Percentiles rank a stretch among this genome's conserved stretches.
phyloP scores from a whole-genome alignment of 1,284 basidiomycete genomes.

The Amylostereum areolatum region DNA sequence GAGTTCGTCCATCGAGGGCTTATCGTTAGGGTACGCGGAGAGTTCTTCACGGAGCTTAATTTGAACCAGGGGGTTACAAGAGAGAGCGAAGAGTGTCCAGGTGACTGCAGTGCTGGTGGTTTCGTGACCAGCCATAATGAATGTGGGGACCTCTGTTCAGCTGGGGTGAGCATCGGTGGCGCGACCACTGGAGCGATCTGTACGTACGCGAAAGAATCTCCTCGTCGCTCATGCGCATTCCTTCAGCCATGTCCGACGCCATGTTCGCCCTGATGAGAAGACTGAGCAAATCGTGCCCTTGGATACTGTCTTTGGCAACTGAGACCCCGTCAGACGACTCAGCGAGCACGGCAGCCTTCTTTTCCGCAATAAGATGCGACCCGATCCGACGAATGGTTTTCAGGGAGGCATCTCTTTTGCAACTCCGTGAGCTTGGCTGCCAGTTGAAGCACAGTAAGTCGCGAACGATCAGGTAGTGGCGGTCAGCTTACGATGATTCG shows the following conservation, averaged over 20 bases:
- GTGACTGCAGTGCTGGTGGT: slow-evolving; percentile 47
- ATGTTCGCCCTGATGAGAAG: slow-evolving; percentile 61
- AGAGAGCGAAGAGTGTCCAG: slow-evolving; percentile 63
- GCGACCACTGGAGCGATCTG: not conserved
- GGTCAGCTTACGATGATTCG: slow-evolving; percentile 32
- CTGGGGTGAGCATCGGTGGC: not conserved
- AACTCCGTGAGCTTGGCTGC: slow-evolving; percentile 4
- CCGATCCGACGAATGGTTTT: slow-evolving; percentile 29
- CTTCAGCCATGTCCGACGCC: slow-evolving; percentile 47
- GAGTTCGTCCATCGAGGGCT: slow-evolving; percentile 50
- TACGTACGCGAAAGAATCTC: slow-evolving; percentile 71
- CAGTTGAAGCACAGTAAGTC: not conserved
- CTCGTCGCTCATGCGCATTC: slow-evolving; percentile 60
- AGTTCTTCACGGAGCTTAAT: slow-evolving; percentile 67
- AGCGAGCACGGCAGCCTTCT: slow-evolving; percentile 28
- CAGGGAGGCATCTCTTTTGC: not conserved
- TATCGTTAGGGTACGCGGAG: slow-evolving; percentile 26
- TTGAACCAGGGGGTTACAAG: slow-evolving; percentile 52
- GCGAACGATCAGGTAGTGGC: not conserved
- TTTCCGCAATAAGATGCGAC: slow-evolving; percentile 35
- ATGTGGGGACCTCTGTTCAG: slow-evolving; percentile 48
- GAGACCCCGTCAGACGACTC: not conserved
- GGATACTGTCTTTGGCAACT: slow-evolving; percentile 23
- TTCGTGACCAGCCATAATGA: slow-evolving; percentile 71
- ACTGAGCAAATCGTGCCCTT: slow-evolving; percentile 43